phyloP scores from a whole-genome alignment of 805 yeast genomes.

The Sugiyamaella qingdaonensis region DNA sequence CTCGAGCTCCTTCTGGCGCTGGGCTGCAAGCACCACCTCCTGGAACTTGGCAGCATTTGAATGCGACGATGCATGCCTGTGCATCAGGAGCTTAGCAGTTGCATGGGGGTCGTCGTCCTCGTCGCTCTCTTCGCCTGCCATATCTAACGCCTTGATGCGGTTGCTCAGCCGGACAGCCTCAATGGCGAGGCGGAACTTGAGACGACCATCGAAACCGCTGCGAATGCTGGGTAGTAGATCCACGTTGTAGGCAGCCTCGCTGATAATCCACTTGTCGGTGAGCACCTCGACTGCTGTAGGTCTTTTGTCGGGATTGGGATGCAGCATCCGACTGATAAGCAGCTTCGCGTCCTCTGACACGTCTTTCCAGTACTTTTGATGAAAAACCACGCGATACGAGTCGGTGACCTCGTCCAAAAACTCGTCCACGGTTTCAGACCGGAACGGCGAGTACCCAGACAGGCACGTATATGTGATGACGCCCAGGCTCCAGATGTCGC shows the following conservation, averaged over 20 bases:
- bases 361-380: constrained; percentile 78
- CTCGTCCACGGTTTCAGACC: constrained; percentile 76
- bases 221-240: constrained; percentile 80
- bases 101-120: constrained; percentile 44
- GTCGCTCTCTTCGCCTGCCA: constrained; percentile 46
- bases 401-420: constrained; percentile 76
- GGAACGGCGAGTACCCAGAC: constrained; percentile 89
- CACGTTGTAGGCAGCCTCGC: constrained; percentile 42
- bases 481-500: constrained; percentile 95
- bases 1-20: constrained; percentile 48
- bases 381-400: constrained; percentile 75
- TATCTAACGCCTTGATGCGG: constrained; percentile 63
- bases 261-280: constrained; percentile 67
- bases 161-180: constrained; percentile 80
- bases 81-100: neutral
- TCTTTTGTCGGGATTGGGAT: constrained; percentile 61
- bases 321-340: constrained; percentile 68
- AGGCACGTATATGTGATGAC: constrained; percentile 85
- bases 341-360: constrained; percentile 77
- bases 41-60: constrained; percentile 40
- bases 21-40: constrained; percentile 66
- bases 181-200: constrained; percentile 79
- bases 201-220: constrained; percentile 78
- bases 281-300: constrained; percentile 65
- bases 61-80: neutral